Evolutionary conservation across 2,329 filamentous ascomycete genomes (phyloP).

Genomic region (Arthrocladium fulminans): DNA sequence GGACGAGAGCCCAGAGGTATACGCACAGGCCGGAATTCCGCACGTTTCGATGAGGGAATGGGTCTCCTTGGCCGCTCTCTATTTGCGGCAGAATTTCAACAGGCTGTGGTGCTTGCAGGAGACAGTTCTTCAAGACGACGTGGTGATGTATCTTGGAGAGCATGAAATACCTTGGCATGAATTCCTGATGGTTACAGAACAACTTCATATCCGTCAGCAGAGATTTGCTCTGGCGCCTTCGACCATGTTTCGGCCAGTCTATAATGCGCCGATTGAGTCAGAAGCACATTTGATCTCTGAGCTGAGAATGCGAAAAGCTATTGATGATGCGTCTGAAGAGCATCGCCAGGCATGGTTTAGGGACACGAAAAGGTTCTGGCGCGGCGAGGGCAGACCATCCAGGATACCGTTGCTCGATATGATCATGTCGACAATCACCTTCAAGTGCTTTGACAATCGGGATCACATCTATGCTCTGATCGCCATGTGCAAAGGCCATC

Average conservation of each 20-base stretch:
- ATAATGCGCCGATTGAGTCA: neutral
- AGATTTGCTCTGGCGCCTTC: neutral
- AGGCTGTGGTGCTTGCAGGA: constrained; percentile 16
- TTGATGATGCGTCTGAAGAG: neutral
- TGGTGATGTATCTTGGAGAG: constrained; percentile 11
- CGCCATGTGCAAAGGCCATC: constrained; percentile 10
- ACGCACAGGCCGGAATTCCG: constrained; percentile 1
- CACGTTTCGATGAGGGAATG: constrained; percentile 12
- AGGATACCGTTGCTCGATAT: constrained; percentile 9
- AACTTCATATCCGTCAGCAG: neutral
- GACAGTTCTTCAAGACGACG: constrained; percentile 10
- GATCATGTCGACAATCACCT: constrained; percentile 13
- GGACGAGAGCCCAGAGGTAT: neutral
- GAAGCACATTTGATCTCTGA: constrained; percentile 2
- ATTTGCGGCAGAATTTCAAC: constrained; percentile 14
- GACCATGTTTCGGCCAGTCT: neutral
- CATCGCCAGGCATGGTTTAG: neutral
- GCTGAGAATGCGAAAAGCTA: neutral
- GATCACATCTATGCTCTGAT: constrained; percentile 15
- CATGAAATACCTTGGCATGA: constrained; percentile 12
- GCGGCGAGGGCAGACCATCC: neutral
- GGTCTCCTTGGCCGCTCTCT: constrained; percentile 12
- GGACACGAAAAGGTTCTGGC: neutral
- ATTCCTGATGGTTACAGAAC: constrained; percentile 9
- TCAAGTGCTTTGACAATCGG: constrained; percentile 12